Evolutionary conservation across 306 rosid genomes (phyloP).

Genomic region (Quercus parvula): DNA sequence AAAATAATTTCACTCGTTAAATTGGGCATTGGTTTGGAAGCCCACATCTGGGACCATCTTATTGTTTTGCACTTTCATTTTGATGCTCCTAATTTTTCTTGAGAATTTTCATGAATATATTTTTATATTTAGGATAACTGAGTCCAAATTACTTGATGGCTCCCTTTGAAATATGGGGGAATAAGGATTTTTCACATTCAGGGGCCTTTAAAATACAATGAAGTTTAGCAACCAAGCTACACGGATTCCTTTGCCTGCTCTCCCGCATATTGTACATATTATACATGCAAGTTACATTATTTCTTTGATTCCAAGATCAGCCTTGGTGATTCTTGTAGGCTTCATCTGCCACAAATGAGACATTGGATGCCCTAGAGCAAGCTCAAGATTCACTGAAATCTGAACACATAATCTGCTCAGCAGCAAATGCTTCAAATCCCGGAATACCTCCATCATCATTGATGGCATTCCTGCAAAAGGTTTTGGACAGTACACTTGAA

Average conservation of each 20-base stretch:
- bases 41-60: too few species aligned
- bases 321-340: constrained; percentile 44
- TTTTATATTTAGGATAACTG: too few species aligned
- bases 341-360: constrained; percentile 65
- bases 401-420: constrained; percentile 44
- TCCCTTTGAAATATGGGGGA: too few species aligned
- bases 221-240: too few species aligned
- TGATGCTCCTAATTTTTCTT: too few species aligned
- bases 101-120: too few species aligned
- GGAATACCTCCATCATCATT: constrained; percentile 96
- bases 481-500: constrained; percentile 16
- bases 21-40: too few species aligned
- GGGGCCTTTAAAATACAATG: too few species aligned
- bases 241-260: background rate
- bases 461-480: constrained; percentile 79
- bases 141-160: too few species aligned
- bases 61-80: too few species aligned
- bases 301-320: background rate
- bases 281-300: background rate
- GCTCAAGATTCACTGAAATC: constrained; percentile 74
- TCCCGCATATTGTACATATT: background rate
- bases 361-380: constrained; percentile 56
- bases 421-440: constrained; percentile 79
- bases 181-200: too few species aligned
- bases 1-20: too few species aligned